phyloP scores from a whole-genome alignment of 345 rosid species.

The Salix udensis region DNA sequence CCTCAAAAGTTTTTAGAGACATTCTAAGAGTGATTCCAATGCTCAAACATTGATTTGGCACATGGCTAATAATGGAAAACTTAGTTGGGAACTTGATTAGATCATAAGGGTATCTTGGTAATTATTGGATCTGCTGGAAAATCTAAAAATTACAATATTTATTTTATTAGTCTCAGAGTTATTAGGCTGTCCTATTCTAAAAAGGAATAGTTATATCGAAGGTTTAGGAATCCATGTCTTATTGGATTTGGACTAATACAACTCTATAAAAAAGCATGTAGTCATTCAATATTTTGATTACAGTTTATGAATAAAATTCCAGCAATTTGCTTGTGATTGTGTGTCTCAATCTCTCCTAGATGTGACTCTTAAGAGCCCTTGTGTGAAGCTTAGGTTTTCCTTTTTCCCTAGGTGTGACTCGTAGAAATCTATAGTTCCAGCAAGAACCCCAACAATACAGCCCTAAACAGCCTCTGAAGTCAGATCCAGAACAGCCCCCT shows the following conservation, averaged over 20 bases:
- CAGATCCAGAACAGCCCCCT: background rate
- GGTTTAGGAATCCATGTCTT: background rate
- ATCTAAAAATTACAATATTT: no score
- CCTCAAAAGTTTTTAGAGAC: background rate
- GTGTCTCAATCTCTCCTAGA: background rate
- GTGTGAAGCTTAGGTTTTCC: background rate
- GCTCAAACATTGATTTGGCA: background rate
- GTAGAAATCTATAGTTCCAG: background rate
- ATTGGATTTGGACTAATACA: background rate
- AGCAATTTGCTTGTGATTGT: background rate
- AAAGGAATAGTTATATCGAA: background rate
- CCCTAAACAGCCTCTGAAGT: background rate
- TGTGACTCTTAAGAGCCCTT: background rate
- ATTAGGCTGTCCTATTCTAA: background rate
- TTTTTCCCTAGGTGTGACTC: background rate
- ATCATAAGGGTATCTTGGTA: background rate
- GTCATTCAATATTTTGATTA: background rate
- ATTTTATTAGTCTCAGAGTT: background rate
- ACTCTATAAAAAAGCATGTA: background rate
- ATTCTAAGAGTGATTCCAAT: background rate
- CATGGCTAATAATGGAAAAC: background rate
- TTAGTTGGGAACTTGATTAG: background rate
- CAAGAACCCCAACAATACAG: background rate
- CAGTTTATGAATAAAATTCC: background rate
- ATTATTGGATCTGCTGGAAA: background rate